Percentiles rank a stretch among this genome's conserved stretches.
phyloP scores from a whole-genome alignment of 257 asterid genomes.

The Anisodus acutangulus region DNA sequence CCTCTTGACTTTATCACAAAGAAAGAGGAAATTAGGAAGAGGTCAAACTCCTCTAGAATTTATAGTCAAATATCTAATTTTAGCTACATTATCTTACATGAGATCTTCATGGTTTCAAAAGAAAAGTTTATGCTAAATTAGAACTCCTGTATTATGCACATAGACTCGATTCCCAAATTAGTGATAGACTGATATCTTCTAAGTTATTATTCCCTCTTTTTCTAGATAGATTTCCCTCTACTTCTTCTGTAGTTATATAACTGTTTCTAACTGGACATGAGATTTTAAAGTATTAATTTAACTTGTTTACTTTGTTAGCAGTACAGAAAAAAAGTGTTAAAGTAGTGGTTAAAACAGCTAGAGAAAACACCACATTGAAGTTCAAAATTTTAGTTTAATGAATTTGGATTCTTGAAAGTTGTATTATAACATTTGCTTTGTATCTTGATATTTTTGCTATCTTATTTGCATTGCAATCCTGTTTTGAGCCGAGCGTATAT shows the following conservation, averaged over 20 bases:
- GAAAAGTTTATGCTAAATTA: neutral
- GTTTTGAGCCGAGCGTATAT: too few relatives aligned
- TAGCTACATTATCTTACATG: slow-evolving; percentile 3
- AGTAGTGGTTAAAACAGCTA: slow-evolving; percentile 4
- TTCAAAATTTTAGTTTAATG: neutral
- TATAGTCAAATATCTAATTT: neutral
- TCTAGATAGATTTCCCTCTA: neutral
- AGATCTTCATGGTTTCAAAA: neutral
- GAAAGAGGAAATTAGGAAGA: neutral
- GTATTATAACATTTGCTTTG: too few relatives aligned
- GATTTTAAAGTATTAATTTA: neutral
- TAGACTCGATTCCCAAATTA: neutral
- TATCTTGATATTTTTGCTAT: too few relatives aligned
- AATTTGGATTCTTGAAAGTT: neutral
- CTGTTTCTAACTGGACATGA: neutral
- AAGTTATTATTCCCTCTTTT: neutral
- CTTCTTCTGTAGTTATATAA: neutral
- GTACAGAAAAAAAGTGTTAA: neutral
- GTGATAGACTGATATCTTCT: slow-evolving; percentile 6
- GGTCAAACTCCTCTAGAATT: neutral
- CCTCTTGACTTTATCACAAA: neutral
- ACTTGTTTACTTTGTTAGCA: neutral
- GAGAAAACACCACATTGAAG: neutral
- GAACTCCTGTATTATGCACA: neutral
- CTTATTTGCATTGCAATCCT: too few relatives aligned